phyloP scores from a whole-genome alignment of 345 rosid species.

The Gossypium turneri region DNA sequence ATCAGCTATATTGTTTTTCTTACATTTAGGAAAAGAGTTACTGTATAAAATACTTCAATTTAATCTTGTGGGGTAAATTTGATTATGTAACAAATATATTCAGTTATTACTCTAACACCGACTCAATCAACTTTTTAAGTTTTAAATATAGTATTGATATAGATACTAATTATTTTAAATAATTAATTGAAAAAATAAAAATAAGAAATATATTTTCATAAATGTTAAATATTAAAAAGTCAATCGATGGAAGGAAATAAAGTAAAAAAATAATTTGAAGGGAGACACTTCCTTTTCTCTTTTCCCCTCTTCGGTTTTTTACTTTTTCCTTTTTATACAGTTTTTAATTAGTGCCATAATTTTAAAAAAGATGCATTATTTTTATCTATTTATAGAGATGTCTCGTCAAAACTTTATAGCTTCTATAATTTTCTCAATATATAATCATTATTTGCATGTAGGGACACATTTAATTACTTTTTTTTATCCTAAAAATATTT shows the following conservation, averaged over 20 bases:
- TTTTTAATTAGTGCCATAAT: neutral
- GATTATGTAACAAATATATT: no score
- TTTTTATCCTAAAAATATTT: neutral
- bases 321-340: neutral
- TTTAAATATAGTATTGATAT: no score
- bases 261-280: neutral
- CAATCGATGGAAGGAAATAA: no score
- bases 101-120: no score
- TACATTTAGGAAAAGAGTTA: no score
- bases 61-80: accelerated
- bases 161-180: no score
- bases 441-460: neutral
- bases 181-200: no score
- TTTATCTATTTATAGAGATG: neutral
- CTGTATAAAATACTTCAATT: no score
- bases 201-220: no score
- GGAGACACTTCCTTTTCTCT: neutral
- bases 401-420: neutral
- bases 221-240: no score
- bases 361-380: neutral
- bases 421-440: neutral
- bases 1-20: no score
- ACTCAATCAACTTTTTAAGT: no score
- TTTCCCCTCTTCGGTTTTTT: neutral
- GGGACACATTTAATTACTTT: neutral